Conservation (phyloP, 1,284 basidiomycete genomes). For the Afroboletus lepidellus region DNA sequence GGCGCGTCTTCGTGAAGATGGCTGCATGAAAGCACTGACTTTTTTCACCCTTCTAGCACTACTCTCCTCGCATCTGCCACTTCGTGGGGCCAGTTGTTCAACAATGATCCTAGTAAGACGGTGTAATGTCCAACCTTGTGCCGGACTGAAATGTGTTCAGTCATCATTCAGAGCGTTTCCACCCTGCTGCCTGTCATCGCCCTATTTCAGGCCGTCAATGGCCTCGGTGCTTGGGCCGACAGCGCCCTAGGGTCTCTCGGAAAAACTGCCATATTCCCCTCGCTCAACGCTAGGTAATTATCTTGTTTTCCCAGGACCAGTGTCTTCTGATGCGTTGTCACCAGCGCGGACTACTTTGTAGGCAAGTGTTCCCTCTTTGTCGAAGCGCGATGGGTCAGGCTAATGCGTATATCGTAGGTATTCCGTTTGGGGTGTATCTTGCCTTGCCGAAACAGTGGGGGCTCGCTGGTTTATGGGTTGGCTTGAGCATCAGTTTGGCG, state of each 20-base stretch:
- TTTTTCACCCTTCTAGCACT: neutral
- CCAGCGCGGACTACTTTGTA: slow-evolving; percentile 23
- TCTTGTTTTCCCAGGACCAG: neutral
- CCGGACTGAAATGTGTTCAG: neutral
- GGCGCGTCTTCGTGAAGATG: slow-evolving; percentile 10
- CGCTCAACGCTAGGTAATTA: slow-evolving; percentile 25
- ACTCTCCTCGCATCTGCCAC: slow-evolving; percentile 17
- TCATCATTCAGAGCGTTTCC: slow-evolving; percentile 19
- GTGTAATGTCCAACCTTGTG: neutral
- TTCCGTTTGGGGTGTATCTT: slow-evolving; percentile 31
- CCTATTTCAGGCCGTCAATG: slow-evolving; percentile 24
- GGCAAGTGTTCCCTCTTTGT: slow-evolving; percentile 13
- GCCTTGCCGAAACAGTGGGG: slow-evolving; percentile 26
- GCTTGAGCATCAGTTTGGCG: slow-evolving; percentile 23
- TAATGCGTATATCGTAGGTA: slow-evolving; percentile 12
- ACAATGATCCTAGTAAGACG: slow-evolving; percentile 21
- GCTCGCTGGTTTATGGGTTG: slow-evolving; percentile 27
- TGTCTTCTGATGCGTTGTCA: slow-evolving; percentile 4
- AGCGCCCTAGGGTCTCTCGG: slow-evolving; percentile 22
- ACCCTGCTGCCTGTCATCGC: slow-evolving; percentile 26
- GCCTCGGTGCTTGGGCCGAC: slow-evolving; percentile 26
- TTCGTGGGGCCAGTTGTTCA: slow-evolving; percentile 30
- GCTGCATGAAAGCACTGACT: neutral
- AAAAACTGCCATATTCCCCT: slow-evolving; percentile 27
- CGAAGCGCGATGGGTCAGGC: neutral